Evolutionary conservation across 1,139 yeast species (phyloP).

Genomic region (Saccharomyces pastorianus): DNA sequence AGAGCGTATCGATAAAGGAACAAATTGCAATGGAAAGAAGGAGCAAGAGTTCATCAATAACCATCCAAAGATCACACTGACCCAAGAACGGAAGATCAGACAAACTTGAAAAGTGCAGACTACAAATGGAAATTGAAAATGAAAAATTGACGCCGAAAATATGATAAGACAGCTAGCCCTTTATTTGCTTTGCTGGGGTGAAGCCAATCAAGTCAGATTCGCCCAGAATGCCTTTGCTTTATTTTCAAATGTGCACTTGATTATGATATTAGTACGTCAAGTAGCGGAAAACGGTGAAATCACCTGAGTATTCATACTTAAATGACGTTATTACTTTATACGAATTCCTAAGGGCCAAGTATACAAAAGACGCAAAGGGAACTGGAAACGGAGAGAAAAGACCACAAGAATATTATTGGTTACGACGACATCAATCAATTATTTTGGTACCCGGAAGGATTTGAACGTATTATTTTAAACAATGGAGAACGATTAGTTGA

Average conservation of each 20-base stretch:
- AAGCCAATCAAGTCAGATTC: slow-evolving; percentile 72
- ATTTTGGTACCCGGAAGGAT: slow-evolving; percentile 70
- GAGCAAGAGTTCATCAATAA: slow-evolving; percentile 29
- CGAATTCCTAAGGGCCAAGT: slow-evolving; percentile 52
- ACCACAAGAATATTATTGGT: slow-evolving; percentile 66
- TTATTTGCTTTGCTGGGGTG: slow-evolving; percentile 80
- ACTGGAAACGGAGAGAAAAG: slow-evolving; percentile 47
- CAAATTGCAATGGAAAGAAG: slow-evolving; percentile 28
- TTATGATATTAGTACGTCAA: slow-evolving; percentile 34
- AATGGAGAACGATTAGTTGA: slow-evolving; percentile 42
- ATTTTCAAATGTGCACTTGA: slow-evolving; percentile 73
- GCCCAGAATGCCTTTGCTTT: slow-evolving; percentile 79
- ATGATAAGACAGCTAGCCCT: slow-evolving; percentile 59
- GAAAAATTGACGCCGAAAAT: slow-evolving; percentile 45
- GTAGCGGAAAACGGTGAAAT: background rate
- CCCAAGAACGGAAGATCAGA: slow-evolving; percentile 49
- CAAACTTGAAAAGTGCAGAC: slow-evolving; percentile 45
- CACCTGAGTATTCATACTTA: slow-evolving; percentile 40
- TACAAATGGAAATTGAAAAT: slow-evolving; percentile 57
- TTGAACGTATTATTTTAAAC: slow-evolving; percentile 40
- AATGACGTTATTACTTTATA: slow-evolving; percentile 66
- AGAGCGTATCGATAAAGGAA: slow-evolving; percentile 30
- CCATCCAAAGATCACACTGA: slow-evolving; percentile 27
- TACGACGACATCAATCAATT: slow-evolving; percentile 82
- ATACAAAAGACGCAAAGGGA: slow-evolving; percentile 33